Percentiles rank a stretch among this genome's conserved stretches.
phyloP scores from a whole-genome alignment of 257 asterid genomes.

The Solanum neorickii region DNA sequence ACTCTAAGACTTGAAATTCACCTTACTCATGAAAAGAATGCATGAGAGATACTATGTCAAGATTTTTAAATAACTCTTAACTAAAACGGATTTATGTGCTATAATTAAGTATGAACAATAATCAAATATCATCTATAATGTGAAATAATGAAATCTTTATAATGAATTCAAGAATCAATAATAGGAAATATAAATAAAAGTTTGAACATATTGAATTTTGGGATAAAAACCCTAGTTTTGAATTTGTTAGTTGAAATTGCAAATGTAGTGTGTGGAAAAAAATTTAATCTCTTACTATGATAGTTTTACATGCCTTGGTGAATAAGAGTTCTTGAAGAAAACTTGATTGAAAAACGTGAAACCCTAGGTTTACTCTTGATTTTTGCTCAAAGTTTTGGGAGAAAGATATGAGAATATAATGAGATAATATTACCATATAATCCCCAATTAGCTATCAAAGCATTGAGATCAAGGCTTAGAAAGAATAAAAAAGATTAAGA shows the following conservation, averaged over 20 bases:
- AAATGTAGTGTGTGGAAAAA: background rate
- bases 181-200: background rate
- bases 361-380: background rate
- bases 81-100: background rate
- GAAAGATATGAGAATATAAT: background rate
- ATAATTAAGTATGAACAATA: background rate
- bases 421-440: too few species aligned
- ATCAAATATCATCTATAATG: too few species aligned
- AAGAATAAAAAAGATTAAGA: background rate
- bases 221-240: background rate
- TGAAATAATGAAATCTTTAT: too few species aligned
- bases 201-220: background rate
- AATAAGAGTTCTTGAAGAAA: background rate
- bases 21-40: background rate
- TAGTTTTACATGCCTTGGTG: background rate
- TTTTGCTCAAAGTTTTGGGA: background rate
- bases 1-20: background rate
- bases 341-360: background rate
- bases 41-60: background rate
- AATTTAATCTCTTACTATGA: background rate
- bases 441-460: background rate
- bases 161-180: background rate
- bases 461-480: background rate
- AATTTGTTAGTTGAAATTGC: background rate
- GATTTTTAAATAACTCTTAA: background rate